These are phyloP conservation scores for Trypanosoma vivax DNA, from an alignment of 208 protist genomes.

Conservation along the genomic window DNA sequence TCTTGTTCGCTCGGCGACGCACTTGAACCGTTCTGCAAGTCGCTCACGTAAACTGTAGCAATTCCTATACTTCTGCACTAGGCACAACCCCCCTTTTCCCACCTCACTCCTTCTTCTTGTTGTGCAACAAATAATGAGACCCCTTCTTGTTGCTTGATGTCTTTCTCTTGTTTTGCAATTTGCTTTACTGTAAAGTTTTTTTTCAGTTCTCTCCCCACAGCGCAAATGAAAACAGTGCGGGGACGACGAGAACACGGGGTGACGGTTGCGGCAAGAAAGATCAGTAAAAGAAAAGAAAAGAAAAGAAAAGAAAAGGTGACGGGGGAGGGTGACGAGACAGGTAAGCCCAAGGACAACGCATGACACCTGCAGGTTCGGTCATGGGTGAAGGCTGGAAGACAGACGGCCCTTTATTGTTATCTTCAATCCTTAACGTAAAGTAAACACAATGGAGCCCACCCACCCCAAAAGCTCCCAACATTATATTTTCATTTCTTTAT, in stretches of 20 bases:
- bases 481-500: too few species aligned
- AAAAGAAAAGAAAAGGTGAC: neutral
- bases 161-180: constrained; percentile 8
- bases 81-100: constrained; percentile 10
- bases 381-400: too few species aligned
- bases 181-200: neutral
- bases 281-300: constrained; percentile 6
- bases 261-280: neutral
- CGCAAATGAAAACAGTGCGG: neutral
- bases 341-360: neutral
- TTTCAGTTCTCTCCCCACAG: neutral
- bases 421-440: too few species aligned
- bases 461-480: too few species aligned
- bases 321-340: neutral
- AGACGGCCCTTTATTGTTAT: too few species aligned
- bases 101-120: constrained; percentile 4
- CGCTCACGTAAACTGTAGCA: too few species aligned
- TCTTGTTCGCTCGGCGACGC: too few species aligned
- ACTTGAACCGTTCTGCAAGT: too few species aligned
- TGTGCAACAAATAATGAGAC: too few species aligned
- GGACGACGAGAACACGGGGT: neutral
- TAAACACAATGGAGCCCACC: too few species aligned
- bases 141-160: too few species aligned
- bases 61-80: neutral
- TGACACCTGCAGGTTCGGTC: too few species aligned